Evolutionary conservation across 2,329 filamentous ascomycete species (phyloP).

Genomic region (Penicillium sp.): DNA sequence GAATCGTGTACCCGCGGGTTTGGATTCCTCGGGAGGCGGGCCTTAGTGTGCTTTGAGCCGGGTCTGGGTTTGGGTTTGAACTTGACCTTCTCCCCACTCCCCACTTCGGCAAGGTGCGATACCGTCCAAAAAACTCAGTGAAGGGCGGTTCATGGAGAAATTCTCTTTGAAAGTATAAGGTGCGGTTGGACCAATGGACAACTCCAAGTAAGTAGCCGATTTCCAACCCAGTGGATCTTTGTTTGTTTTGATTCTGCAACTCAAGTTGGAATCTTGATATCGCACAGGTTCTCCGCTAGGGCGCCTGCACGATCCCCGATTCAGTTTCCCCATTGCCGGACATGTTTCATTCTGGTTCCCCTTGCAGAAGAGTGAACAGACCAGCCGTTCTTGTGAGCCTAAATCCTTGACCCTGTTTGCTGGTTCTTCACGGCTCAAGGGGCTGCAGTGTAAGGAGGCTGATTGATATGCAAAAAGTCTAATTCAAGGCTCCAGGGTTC

Average conservation of each 20-base stretch:
- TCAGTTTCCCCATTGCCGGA: background rate
- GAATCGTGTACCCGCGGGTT: conserved; percentile 3
- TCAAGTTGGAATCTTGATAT: background rate
- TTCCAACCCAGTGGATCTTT: background rate
- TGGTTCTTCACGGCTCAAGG: conserved; percentile 8
- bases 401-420: conserved; percentile 1
- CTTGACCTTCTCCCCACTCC: background rate
- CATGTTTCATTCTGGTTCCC: conserved; percentile 4
- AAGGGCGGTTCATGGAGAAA: background rate
- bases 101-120: conserved; percentile 3
- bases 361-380: conserved; percentile 23
- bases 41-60: conserved; percentile 2
- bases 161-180: background rate
- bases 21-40: conserved; percentile 1
- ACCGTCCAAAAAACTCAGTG: no score
- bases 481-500: background rate
- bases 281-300: background rate
- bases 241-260: background rate
- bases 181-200: background rate
- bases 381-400: conserved; percentile 20
- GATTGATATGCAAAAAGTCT: conserved; percentile 6
- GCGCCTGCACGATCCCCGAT: conserved; percentile 14
- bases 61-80: conserved; percentile 3
- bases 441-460: conserved; percentile 19
- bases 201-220: background rate